These are phyloP conservation scores for Candida ulmi DNA, from an alignment of 805 yeast genomes.

Conservation along the genomic window DNA sequence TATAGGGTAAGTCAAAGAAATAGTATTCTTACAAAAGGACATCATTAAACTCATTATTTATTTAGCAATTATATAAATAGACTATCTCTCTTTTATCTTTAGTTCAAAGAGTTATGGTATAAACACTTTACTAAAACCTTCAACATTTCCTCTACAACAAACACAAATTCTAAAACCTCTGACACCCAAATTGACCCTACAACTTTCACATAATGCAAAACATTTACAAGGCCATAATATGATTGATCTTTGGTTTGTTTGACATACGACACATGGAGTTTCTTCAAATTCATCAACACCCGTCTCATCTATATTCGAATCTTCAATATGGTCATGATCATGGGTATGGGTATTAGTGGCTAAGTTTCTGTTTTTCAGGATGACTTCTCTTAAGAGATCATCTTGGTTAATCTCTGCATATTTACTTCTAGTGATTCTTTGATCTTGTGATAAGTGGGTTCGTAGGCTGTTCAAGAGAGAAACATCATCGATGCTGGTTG, in stretches of 20 bases:
- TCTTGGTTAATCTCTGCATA: slow-evolving; percentile 26
- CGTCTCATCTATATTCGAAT: no score
- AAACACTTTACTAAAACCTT: slow-evolving; percentile 39
- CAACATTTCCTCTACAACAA: slow-evolving; percentile 73
- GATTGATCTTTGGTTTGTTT: slow-evolving; percentile 63
- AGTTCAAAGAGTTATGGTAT: no score
- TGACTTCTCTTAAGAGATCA: slow-evolving; percentile 24
- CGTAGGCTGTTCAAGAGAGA: slow-evolving; percentile 10
- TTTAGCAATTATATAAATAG: no score
- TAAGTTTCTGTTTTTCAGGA: slow-evolving; percentile 24
- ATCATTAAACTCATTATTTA: no score
- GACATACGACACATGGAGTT: slow-evolving; percentile 75
- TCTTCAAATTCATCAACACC: slow-evolving; percentile 28
- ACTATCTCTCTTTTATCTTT: no score
- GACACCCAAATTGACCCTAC: slow-evolving; percentile 67
- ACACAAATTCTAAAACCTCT: slow-evolving; percentile 77
- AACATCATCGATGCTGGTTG: slow-evolving; percentile 20
- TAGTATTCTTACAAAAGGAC: no score
- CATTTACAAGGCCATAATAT: slow-evolving; percentile 94
- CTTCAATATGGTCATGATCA: no score
- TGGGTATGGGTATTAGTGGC: no score
- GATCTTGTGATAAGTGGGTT: slow-evolving; percentile 17
- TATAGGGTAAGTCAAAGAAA: no score
- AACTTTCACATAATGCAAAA: slow-evolving; percentile 80
- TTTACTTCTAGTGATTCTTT: slow-evolving; percentile 29